Evolutionary conservation across 2,329 filamentous ascomycete genomes (phyloP), one percentile per base, ranked within the genome.

Genomic region (Colletotrichum filicis): DNA sequence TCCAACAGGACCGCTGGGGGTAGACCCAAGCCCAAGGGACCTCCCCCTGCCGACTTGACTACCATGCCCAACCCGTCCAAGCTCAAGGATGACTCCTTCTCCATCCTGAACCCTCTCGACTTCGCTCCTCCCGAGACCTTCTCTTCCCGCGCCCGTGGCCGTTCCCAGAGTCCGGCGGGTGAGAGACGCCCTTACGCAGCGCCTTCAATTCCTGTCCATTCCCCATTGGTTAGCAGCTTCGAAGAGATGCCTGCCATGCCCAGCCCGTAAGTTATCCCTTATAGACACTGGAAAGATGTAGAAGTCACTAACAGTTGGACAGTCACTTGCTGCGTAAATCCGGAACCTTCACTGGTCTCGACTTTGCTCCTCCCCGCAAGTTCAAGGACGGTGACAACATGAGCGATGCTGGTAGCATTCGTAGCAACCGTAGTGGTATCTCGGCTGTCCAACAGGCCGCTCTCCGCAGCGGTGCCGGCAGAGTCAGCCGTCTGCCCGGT

Each of bases 181-280:
- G 91, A 92, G 80, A 87, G 90, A 76, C 83, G 92, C 42, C 91
- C 95, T 1, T 99, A 94, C 85, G 92, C 91, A 69, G 49, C 56
- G 24, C 92, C 93, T n/a, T 86, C 87, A 49, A 88, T 95, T 2
- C 91, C 92, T 19, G 89, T 90, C 35, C 92, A 94, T 79, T 93
- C 92, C n/a, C 95, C 95, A 1, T 87, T 98, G 52, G 92, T 89
- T 28, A 94, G 93, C 73, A 89, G 95, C 5, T 98, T 95, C 82
- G 96, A 98, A 69, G 96, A 98, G 72, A 91, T 98, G 74, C 84
- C 92, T 14, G 88, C 89, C 9, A 91, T 99, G 75, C 97, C 97
- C 49, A 98, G 95, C 88, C 95, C 97, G 91, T 96, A 91, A 93
- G 94, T 57, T 26, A 32, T 2, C 30, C 2, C 5, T 19, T 11